Evolutionary conservation across 805 yeast species (phyloP).

Genomic region (Cyberlindnera lachancei): DNA sequence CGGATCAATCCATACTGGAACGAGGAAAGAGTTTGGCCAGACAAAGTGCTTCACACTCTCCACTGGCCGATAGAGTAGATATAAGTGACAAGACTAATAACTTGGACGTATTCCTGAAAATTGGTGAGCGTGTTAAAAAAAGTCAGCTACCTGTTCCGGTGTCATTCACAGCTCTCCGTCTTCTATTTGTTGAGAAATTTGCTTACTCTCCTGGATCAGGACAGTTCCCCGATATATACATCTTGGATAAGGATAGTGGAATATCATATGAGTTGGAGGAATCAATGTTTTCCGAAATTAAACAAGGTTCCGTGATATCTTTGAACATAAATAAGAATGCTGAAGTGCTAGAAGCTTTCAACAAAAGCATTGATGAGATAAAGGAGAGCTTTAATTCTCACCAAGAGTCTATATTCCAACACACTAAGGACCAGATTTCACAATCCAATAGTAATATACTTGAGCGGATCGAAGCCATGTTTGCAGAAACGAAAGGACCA

Average conservation of each 20-base stretch:
- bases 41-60: conserved; percentile 1
- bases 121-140: conserved; percentile 50
- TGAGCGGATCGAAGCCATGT: conserved; percentile 11
- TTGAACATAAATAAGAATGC: conserved; percentile 40
- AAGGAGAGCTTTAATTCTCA: conserved; percentile 9
- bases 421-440: conserved; percentile 20
- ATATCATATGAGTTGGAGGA: conserved; percentile 81
- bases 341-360: conserved; percentile 9
- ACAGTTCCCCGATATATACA: conserved; percentile 70
- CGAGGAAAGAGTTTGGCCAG: conserved; percentile 11
- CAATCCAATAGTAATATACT: conserved; percentile 15
- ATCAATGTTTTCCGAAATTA: conserved; percentile 46
- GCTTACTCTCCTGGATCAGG: conserved; percentile 71
- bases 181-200: conserved; percentile 80
- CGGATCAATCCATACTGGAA: conserved; percentile 18
- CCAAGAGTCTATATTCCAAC: conserved; percentile 10
- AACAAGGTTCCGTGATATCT: conserved; percentile 51
- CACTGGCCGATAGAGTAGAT: not conserved
- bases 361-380: conserved; percentile 15
- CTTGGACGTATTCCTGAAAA: conserved; percentile 36
- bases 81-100: not conserved
- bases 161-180: conserved; percentile 41
- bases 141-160: conserved; percentile 27
- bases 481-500: conserved; percentile 5
- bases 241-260: conserved; percentile 51